phyloP scores from a whole-genome alignment of 1,139 yeast genomes.

The Kodamaea suecica region DNA sequence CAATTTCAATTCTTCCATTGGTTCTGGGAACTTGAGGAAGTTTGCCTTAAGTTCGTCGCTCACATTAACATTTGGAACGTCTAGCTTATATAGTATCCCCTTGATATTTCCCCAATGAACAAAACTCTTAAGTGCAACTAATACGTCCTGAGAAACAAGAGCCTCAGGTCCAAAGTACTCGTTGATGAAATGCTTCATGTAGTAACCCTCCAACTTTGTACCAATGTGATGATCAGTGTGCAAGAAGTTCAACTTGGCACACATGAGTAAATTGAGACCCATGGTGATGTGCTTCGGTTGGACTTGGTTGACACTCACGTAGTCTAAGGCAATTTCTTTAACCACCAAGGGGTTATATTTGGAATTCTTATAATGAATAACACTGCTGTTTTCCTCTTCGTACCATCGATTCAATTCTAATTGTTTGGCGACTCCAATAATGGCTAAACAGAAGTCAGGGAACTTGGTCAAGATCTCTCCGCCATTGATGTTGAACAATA shows the following conservation, averaged over 20 bases:
- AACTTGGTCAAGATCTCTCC: constrained; percentile 33
- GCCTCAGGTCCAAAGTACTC: constrained; percentile 44
- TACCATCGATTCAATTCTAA: constrained; percentile 51
- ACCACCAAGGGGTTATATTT: constrained; percentile 28
- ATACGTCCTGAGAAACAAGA: constrained; percentile 39
- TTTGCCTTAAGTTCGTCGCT: constrained; percentile 26
- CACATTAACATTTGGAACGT: constrained; percentile 39
- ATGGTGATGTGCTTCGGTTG: constrained; percentile 32
- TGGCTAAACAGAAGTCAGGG: constrained; percentile 47
- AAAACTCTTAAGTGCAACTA: constrained; percentile 50
- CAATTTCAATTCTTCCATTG: constrained; percentile 38
- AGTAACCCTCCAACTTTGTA: constrained; percentile 45
- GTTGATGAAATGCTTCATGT: constrained; percentile 38
- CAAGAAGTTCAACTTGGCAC: constrained; percentile 51
- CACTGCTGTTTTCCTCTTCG: constrained; percentile 46
- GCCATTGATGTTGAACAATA: constrained; percentile 35
- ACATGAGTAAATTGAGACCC: constrained; percentile 45
- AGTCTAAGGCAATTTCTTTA: constrained; percentile 29
- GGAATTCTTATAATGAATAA: constrained; percentile 35
- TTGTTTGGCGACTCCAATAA: constrained; percentile 49
- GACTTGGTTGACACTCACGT: constrained; percentile 19
- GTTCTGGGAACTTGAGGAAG: constrained; percentile 43
- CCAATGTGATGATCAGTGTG: constrained; percentile 60
- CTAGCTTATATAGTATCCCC: constrained; percentile 44
- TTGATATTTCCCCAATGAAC: constrained; percentile 57